phyloP scores from a whole-genome alignment of 2,329 filamentous ascomycete genomes.

The Cladorrhinum sp. region DNA sequence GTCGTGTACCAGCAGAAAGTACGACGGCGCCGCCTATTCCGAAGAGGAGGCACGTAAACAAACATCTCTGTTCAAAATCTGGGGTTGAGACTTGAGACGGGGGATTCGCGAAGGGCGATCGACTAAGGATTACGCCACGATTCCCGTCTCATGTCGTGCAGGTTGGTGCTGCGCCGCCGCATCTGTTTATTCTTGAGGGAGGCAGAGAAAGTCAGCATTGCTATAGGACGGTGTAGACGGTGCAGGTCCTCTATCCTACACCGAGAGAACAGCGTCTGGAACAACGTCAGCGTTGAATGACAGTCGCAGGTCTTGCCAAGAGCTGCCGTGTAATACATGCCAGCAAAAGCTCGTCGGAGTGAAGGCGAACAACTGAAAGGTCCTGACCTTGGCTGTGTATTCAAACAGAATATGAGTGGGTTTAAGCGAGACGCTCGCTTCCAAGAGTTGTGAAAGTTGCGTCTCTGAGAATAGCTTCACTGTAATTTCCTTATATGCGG shows the following conservation, averaged over 20 bases:
- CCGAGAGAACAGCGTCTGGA: neutral
- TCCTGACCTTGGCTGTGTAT: neutral
- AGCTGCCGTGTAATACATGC: neutral
- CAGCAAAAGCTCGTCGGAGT: neutral
- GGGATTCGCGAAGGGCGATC: neutral
- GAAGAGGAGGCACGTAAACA: neutral
- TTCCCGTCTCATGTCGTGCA: slow-evolving; percentile 7
- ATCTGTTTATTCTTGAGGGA: slow-evolving; percentile 11
- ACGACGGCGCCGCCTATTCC: neutral
- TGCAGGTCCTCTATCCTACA: neutral
- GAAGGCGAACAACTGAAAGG: neutral
- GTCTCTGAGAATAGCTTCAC: slow-evolving; percentile 11
- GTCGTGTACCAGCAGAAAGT: neutral
- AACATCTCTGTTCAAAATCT: neutral
- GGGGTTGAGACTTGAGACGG: neutral
- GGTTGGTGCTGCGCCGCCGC: slow-evolving; percentile 5
- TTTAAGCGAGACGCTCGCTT: slow-evolving; percentile 5
- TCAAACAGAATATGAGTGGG: neutral
- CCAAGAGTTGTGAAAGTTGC: neutral
- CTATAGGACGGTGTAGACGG: neutral
- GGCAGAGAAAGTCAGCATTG: slow-evolving; percentile 3
- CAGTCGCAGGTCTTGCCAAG: neutral
- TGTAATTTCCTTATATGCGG: slow-evolving; percentile 12
- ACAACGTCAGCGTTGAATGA: neutral
- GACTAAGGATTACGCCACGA: slow-evolving; percentile 3